These are phyloP conservation scores for Scenedesmus sp. DNA, from an alignment of 163 green algal genomes.

Conservation along the genomic window DNA sequence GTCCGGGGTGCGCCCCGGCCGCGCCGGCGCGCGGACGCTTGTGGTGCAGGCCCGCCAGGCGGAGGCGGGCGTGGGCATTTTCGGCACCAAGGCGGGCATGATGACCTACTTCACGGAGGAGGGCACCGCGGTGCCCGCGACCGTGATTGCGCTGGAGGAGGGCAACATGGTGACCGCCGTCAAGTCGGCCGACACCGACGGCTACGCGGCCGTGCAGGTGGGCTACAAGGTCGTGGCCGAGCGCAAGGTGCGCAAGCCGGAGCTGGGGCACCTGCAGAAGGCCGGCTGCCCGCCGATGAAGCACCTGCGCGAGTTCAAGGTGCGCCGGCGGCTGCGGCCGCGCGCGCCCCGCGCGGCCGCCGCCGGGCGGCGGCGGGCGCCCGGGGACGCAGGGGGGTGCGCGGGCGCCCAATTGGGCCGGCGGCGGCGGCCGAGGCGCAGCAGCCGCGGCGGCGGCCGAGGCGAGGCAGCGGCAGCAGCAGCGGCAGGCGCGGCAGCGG, in stretches of 20 bases:
- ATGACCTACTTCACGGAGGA: conserved; percentile 92
- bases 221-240: conserved; percentile 86
- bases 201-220: conserved; percentile 97
- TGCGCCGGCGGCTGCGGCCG: conserved; percentile 49
- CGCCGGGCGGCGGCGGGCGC: too few species aligned
- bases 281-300: conserved; percentile 79
- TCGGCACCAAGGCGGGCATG: conserved; percentile 98
- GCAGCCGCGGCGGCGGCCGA: background rate
- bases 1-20: conserved; percentile 5
- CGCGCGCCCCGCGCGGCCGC: background rate
- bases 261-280: conserved; percentile 96
- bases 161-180: conserved; percentile 95
- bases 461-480: too few species aligned
- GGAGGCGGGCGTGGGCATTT: conserved; percentile 68
- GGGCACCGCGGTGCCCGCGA: conserved; percentile 85
- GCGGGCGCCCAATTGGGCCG: background rate
- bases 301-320: conserved; percentile 94
- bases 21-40: conserved; percentile 40
- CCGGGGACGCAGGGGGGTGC: too few species aligned
- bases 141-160: conserved; percentile 91
- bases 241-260: conserved; percentile 91
- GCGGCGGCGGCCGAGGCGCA: background rate
- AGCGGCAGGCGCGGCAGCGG: too few species aligned
- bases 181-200: conserved; percentile 92
- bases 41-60: conserved; percentile 44